These are phyloP conservation scores for Yamadazyma sp. DNA, from an alignment of 805 yeast genomes.

Conservation along the genomic window DNA sequence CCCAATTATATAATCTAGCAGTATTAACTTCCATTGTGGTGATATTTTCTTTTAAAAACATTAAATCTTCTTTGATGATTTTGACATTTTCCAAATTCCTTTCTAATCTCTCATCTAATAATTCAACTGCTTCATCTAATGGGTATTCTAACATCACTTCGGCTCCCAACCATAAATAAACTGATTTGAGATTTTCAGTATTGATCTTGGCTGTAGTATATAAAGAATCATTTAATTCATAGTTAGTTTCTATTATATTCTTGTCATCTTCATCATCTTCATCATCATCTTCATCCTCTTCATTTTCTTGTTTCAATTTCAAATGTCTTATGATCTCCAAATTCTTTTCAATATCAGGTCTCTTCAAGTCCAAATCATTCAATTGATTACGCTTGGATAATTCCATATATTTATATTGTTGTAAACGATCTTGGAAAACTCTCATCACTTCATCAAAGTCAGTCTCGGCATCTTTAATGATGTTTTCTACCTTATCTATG, in stretches of 20 bases:
- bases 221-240: slow-evolving; percentile 89
- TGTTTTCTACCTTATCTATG: slow-evolving; percentile 75
- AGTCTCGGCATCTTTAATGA: slow-evolving; percentile 56
- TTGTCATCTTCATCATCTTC: slow-evolving; percentile 26
- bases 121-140: slow-evolving; percentile 75
- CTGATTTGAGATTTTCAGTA: slow-evolving; percentile 52
- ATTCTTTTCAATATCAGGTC: slow-evolving; percentile 93
- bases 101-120: slow-evolving; percentile 59
- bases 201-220: slow-evolving; percentile 78
- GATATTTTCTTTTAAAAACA: slow-evolving; percentile 79
- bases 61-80: slow-evolving; percentile 78
- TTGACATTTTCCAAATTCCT: slow-evolving; percentile 58
- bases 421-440: slow-evolving; percentile 81
- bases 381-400: slow-evolving; percentile 48
- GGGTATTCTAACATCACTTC: slow-evolving; percentile 97
- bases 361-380: slow-evolving; percentile 57
- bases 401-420: slow-evolving; percentile 89
- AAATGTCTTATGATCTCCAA: slow-evolving; percentile 67
- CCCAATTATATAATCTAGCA: slow-evolving; percentile 89
- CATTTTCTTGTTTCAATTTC: slow-evolving; percentile 41
- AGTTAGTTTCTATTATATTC: slow-evolving; percentile 59
- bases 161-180: slow-evolving; percentile 95
- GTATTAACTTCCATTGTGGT: slow-evolving; percentile 98
- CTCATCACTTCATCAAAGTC: slow-evolving; percentile 70
- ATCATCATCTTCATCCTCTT: slow-evolving; percentile 24